Base-by-base conservation (phyloP, 345 rosid species). In the Salix viminalis region DNA sequence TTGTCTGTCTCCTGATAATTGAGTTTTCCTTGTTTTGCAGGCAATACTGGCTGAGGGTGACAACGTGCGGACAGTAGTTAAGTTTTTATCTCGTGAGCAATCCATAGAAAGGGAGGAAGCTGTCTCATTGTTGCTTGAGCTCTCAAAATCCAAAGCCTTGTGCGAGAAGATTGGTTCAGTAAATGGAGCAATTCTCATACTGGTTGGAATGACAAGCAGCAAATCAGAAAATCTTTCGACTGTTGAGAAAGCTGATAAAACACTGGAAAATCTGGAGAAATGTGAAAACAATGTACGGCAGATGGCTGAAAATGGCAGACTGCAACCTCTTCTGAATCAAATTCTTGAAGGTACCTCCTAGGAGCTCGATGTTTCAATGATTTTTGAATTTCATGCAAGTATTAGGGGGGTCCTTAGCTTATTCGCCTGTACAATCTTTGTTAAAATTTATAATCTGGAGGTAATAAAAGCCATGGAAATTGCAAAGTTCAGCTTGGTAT, bases 121-220 rank as follows among this genome's bases (percentile, higher is more conserved):
- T 78, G 98, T 95, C 79, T 85, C 91, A 7, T 84, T 95, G 84
- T 83, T 95, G 72, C 90, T 88, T 69, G 98, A 95, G 87, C 92
- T 95, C 61, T 93, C 99, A 36, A 93, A 93, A 82, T 89, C 92
- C 13, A 91, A 89, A 82, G 83, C 90, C 4, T 89, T 95, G 82
- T 89, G 92, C 62, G 97, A 93, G 81, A 95, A 93, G 86, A 95
- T 95, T 76, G 99, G 99, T 75, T 90, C 94, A 13, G 67, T 91
- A 24, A 92, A 84, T 83, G 99, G 99, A 77, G 97, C 96, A 4
- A 93, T 95, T 85, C 90, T 95, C 15, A 89, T 95, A 64, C 83
- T 95, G 85, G 97, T 91, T 79, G 97, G 99, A 84, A 83, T 95
- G 86, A 81, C 96, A n/a, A 90, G 86, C 83, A 93, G 99, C 87